Conservation (phyloP, 2,329 filamentous ascomycete genomes). For the Ceratocystis albifundus region DNA sequence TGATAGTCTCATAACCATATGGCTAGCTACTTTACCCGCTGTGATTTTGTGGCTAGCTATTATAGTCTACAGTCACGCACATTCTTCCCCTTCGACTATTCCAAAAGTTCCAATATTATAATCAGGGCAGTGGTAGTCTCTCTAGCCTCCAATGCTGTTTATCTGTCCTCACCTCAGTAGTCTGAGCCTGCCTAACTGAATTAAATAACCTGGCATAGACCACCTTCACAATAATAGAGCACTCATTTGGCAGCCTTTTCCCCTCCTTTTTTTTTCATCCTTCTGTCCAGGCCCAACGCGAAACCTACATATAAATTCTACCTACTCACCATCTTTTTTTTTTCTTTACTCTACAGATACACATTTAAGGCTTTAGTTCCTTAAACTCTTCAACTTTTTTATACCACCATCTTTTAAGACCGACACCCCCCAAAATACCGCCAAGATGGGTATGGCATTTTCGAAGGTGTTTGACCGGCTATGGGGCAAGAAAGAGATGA, state of each 20-base stretch:
- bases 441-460: constrained; percentile 84
- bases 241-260: constrained; percentile 6
- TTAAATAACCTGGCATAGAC: constrained; percentile 21
- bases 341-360: constrained; percentile 1
- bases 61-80: neutral
- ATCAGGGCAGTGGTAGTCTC: neutral
- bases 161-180: constrained; percentile 24
- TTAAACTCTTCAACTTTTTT: constrained; percentile 18
- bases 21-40: neutral
- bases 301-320: constrained; percentile 6
- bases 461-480: constrained; percentile 93
- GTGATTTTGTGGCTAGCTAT: neutral
- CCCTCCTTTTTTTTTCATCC: constrained; percentile 10
- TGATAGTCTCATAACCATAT: neutral
- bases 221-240: constrained; percentile 1
- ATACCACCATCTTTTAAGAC: constrained; percentile 20
- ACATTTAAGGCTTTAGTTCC: constrained; percentile 19
- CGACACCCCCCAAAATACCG: constrained; percentile 28
- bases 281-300: neutral
- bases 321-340: neutral
- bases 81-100: neutral
- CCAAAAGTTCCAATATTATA: neutral
- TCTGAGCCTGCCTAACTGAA: constrained; percentile 17
- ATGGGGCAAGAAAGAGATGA: constrained; percentile 99
- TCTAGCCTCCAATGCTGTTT: constrained; percentile 17